Evolutionary conservation across 1,284 basidiomycete genomes (phyloP).

Genomic region (Naganishia liquefaciens): DNA sequence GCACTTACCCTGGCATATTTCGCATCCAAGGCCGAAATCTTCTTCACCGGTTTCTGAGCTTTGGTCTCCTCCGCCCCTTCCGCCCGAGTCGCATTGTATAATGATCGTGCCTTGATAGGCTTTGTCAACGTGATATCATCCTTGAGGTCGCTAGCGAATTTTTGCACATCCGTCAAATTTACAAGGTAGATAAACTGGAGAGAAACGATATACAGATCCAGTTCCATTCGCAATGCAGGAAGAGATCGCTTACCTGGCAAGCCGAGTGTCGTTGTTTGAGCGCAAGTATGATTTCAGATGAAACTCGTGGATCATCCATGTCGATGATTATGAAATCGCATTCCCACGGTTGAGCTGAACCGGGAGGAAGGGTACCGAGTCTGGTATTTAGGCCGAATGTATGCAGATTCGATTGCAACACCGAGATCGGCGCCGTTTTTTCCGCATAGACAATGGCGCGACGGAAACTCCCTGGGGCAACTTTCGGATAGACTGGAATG

Average conservation of each 20-base stretch:
- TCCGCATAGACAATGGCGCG: slow-evolving; percentile 13
- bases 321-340: slow-evolving; percentile 9
- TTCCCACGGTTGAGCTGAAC: too few relatives aligned
- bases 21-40: slow-evolving; percentile 10
- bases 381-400: slow-evolving; percentile 10
- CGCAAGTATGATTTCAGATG: not conserved
- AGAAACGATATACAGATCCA: slow-evolving; percentile 45
- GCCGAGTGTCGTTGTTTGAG: slow-evolving; percentile 3
- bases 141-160: slow-evolving; percentile 1
- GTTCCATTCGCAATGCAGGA: too few relatives aligned
- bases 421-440: not conserved
- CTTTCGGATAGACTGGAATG: too few relatives aligned
- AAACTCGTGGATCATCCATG: slow-evolving; percentile 5
- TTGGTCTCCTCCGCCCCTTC: not conserved
- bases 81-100: slow-evolving; percentile 39
- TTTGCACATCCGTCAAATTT: slow-evolving; percentile 38
- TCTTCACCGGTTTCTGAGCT: slow-evolving; percentile 4
- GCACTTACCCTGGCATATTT: slow-evolving; percentile 16
- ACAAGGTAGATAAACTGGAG: slow-evolving; percentile 42
- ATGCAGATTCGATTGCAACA: slow-evolving; percentile 5
- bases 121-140: slow-evolving; percentile 44
- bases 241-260: slow-evolving; percentile 11
- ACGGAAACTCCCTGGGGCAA: slow-evolving; percentile 5
- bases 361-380: too few relatives aligned
- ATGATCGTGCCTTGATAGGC: slow-evolving; percentile 45